Base-by-base conservation (phyloP, 176 grass and related monocot species). In the Cenchrus purpureus region DNA sequence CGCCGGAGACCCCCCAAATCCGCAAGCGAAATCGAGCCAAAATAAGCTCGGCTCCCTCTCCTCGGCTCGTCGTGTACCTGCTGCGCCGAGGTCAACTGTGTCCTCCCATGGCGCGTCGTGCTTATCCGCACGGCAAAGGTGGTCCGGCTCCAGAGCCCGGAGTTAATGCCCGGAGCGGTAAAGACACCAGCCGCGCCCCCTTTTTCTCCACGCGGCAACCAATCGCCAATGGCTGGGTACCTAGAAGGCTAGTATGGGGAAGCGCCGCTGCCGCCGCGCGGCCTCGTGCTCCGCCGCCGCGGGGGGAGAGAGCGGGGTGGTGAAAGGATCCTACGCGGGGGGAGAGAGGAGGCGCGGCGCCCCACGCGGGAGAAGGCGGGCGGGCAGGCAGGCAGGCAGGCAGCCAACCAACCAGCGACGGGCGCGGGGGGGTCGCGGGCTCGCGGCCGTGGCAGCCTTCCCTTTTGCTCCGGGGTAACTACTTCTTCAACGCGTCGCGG, bases 141-240 rank as follows among this genome's bases (percentile, higher is more conserved):
- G 68, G 80, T 63, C 68, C 69, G 74, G 68, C 65, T 46, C 8
- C 20, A 22, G 40, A 62, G 52, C 54, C 53, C 67, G 53, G 40
- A 59, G 70, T 87, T 84, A 87, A 91, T 91, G 85, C 85, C 80
- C 67, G 7, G 8, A 32, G 44, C 43, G 71, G 74, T 87, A 66
- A 90, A 71, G 28, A 66, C 74, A 58, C 79, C 79, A 15, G 48
- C 63, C 7, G 6, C 71, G 19, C 16, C 31, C 16, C 50, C 54
- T 3, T 7, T 53, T 57, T 7, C 62, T 8, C 49, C 42, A 73
- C 78, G 72, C 54, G 64, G 20, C 57, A 65, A 73, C 10, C 71
- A 77, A 73, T 66, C 73, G 7, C 46, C 84, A 86, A 74, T 77
- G 83, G 28, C 88, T 60, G 45, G 8, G 45, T 46, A 9, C 44